Percentiles rank a stretch among this genome's conserved stretches.
phyloP scores from a whole-genome alignment of 192 early-diverging fungal genomes.

The Entomortierella beljakovae region DNA sequence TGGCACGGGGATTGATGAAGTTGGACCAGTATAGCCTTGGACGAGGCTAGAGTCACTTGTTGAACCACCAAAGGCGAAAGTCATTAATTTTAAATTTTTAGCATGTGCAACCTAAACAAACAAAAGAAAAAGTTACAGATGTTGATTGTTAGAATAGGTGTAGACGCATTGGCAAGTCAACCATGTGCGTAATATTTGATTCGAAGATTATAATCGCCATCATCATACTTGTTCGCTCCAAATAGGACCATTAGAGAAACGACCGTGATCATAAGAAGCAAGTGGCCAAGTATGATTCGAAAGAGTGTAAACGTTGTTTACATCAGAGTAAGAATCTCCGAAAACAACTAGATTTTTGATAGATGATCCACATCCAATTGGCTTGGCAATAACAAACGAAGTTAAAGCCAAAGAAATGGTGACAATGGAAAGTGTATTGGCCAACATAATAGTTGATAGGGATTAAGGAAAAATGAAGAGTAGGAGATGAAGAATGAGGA shows the following conservation, averaged over 20 bases:
- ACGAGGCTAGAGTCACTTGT: conserved; percentile 42
- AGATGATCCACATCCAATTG: not conserved
- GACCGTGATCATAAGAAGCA: conserved; percentile 34
- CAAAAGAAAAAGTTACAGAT: not conserved
- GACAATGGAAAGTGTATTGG: conserved; percentile 11
- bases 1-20: conserved; percentile 26
- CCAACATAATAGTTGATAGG: conserved; percentile 1
- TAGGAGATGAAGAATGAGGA: not conserved
- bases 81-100: conserved; percentile 24
- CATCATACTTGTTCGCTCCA: conserved; percentile 58
- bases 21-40: conserved; percentile 32
- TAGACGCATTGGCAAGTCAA: too few relatives aligned
- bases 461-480: not conserved
- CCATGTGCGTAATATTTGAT: too few relatives aligned
- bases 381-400: not conserved
- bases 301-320: conserved; percentile 13
- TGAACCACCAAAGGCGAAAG: conserved; percentile 59
- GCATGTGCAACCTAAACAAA: conserved; percentile 9
- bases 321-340: conserved; percentile 47
- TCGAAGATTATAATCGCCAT: not conserved
- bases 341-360: conserved; percentile 10
- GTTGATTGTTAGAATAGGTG: not conserved
- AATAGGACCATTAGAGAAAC: conserved; percentile 59
- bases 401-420: conserved; percentile 1
- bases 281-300: conserved; percentile 28